phyloP scores from a whole-genome alignment of 1,284 basidiomycete genomes.

The Trametes sp. region DNA sequence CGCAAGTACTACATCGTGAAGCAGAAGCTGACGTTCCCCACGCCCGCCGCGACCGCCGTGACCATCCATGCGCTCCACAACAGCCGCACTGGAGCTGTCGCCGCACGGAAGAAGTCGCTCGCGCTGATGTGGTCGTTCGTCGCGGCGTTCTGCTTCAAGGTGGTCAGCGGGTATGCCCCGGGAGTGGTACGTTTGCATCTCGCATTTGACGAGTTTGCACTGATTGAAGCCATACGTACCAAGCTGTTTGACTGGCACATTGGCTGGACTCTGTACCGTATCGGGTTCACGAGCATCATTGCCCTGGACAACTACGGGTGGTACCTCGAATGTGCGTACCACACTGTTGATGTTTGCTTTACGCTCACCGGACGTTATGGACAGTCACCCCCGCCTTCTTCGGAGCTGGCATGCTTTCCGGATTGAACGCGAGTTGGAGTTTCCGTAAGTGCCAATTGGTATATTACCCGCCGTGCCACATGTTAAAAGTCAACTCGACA shows the following conservation, averaged over 20 bases:
- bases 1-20: slow-evolving; percentile 73
- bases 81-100: slow-evolving; percentile 54
- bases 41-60: slow-evolving; percentile 74
- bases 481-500: no score
- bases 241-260: slow-evolving; percentile 74
- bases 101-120: slow-evolving; percentile 65
- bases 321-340: slow-evolving; percentile 54
- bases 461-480: no score
- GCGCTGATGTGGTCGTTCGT: slow-evolving; percentile 60
- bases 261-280: slow-evolving; percentile 67
- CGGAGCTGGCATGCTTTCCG: slow-evolving; percentile 72
- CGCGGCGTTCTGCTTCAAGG: slow-evolving; percentile 59
- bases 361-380: no score
- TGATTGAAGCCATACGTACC: background rate
- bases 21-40: slow-evolving; percentile 75
- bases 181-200: slow-evolving; percentile 51
- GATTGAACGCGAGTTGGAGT: slow-evolving; percentile 71
- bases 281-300: slow-evolving; percentile 70
- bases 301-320: slow-evolving; percentile 66
- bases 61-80: slow-evolving; percentile 72
- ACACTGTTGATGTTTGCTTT: no score
- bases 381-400: slow-evolving; percentile 72
- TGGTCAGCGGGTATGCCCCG: slow-evolving; percentile 66
- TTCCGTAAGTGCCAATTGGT: slow-evolving; percentile 52
- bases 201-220: background rate